Evolutionary conservation across 768 basidiomycete species (phyloP).

Genomic region (Leucosporidium yakuticum): DNA sequence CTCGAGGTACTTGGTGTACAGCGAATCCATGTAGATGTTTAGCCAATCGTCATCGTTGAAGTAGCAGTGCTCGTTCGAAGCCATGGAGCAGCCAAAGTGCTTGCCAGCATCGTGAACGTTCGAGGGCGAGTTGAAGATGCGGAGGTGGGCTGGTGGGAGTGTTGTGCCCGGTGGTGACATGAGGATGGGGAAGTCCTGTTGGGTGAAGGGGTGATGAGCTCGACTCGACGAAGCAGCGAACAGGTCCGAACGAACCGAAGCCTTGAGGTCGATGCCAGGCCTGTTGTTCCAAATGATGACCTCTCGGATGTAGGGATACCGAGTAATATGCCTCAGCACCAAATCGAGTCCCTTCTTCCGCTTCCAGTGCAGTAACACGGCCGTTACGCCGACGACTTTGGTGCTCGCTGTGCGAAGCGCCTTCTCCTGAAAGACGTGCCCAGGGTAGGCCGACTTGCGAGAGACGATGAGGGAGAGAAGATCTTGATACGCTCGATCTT

Average conservation of each 20-base stretch:
- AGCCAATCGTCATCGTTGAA: conserved; percentile 30
- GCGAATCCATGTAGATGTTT: conserved; percentile 30
- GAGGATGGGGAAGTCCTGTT: conserved; percentile 11
- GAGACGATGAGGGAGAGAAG: conserved; percentile 9
- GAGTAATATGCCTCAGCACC: conserved; percentile 20
- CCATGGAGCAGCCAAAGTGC: conserved; percentile 32
- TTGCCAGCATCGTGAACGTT: conserved; percentile 21
- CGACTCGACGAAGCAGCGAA: no score
- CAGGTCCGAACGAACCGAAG: not conserved
- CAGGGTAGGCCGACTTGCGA: conserved; percentile 6
- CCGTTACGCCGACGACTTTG: conserved; percentile 23
- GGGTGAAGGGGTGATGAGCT: not conserved
- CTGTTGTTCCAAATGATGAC: conserved; percentile 37
- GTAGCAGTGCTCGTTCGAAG: conserved; percentile 27
- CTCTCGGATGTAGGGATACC: conserved; percentile 35
- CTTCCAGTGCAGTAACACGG: conserved; percentile 25
- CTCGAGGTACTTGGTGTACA: conserved; percentile 28
- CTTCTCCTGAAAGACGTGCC: not conserved
- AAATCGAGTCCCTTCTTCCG: conserved; percentile 18
- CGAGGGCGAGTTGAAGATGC: conserved; percentile 31
- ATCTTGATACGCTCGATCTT: not conserved
- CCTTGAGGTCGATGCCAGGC: conserved; percentile 7
- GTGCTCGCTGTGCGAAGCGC: conserved; percentile 4
- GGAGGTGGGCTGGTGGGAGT: conserved; percentile 11
- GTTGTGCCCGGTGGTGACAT: conserved; percentile 7